Base-by-base conservation (phyloP, 257 asterid genomes). In the Capsicum chinense region DNA sequence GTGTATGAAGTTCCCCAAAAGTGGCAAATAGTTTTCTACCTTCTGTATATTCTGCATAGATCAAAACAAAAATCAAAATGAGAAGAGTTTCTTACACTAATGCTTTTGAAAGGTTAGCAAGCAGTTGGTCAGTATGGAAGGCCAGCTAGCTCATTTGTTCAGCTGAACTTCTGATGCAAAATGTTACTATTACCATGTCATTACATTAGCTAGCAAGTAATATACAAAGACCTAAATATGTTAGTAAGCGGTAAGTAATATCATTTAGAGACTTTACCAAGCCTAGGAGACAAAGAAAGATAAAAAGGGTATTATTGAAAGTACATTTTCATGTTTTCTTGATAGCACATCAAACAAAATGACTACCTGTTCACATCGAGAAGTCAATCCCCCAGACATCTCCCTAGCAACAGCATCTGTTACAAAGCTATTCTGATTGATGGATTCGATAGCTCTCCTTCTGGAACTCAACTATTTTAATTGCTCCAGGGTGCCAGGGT, bases 301-400 rank as follows among this genome's bases (percentile, higher is more conserved):
- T 62, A 16, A 62, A 0, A 84, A 60, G 7, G 6, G 1, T 71
- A 10, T 10, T 0, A 73, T 0, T 71, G 13, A 80, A 35, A 69
- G n/a, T 54, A 78, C 58, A 42, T 66, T 48, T 48, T 15, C 3
- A 39, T 6, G 48, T 0, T 33, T 56, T 48, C 5, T 9, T 84
- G 35, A 58, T 42, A 47, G 19, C 35, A 5, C 71, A 35, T 39
- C 9, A 64, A 17, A 86, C 2, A 13, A 70, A 14, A 71, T 37
- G 16, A 50, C 83, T 84, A 92, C 96, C 94, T 86, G 92, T 69
- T 89, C 90, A 83, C 86, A 85, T 78, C 89, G 93, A 52, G 93
- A 92, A 33, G 97, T 91, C 50, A 91, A 89, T 2, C 94, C 98
- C 76, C 98, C 94, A 3, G 97, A 92, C 89, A 94, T 91, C 90